Percentiles rank a stretch among this genome's conserved stretches.
Conservation (phyloP, 2,329 filamentous ascomycete genomes). For the Fusarium chaquense region DNA sequence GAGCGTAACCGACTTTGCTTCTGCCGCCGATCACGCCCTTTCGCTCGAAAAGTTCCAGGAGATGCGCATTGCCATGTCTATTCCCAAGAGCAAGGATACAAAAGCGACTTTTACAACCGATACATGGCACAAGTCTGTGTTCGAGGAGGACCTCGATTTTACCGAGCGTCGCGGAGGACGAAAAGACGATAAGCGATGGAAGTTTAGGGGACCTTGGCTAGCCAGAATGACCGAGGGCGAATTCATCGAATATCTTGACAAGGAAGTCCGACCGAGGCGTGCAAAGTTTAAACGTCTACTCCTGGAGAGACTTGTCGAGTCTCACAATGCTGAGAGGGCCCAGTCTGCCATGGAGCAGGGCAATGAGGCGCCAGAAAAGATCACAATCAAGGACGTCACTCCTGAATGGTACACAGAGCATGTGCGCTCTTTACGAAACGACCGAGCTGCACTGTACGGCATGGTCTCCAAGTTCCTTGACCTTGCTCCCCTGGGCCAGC, state of each 20-base stretch:
- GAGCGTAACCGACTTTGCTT: conserved; percentile 89
- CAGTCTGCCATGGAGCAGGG: conserved; percentile 56
- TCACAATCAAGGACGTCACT: conserved; percentile 56
- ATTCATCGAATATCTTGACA: conserved; percentile 68
- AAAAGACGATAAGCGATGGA: conserved; percentile 68
- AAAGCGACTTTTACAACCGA: conserved; percentile 28
- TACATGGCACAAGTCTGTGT: conserved; percentile 63
- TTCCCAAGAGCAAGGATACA: conserved; percentile 54
- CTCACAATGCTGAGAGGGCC: conserved; percentile 57
- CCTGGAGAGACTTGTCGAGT: conserved; percentile 60
- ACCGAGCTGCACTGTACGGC: conserved; percentile 64
- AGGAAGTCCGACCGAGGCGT: conserved; percentile 65
- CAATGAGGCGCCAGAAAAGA: conserved; percentile 45
- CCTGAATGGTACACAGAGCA: conserved; percentile 65
- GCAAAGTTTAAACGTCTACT: conserved; percentile 67
- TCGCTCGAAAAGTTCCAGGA: conserved; percentile 90
- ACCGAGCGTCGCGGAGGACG: conserved; percentile 57
- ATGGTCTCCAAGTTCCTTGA: conserved; percentile 72
- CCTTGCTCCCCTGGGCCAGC: conserved; percentile 64
- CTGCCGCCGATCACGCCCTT: conserved; percentile 82
- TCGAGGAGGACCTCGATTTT: conserved; percentile 68
- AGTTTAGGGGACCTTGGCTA: conserved; percentile 75
- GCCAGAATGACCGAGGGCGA: conserved; percentile 71
- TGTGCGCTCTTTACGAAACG: conserved; percentile 64
- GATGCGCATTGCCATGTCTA: conserved; percentile 77